phyloP scores from a whole-genome alignment of 2,329 filamentous ascomycete species.

The Albophoma yamanashiensis region DNA sequence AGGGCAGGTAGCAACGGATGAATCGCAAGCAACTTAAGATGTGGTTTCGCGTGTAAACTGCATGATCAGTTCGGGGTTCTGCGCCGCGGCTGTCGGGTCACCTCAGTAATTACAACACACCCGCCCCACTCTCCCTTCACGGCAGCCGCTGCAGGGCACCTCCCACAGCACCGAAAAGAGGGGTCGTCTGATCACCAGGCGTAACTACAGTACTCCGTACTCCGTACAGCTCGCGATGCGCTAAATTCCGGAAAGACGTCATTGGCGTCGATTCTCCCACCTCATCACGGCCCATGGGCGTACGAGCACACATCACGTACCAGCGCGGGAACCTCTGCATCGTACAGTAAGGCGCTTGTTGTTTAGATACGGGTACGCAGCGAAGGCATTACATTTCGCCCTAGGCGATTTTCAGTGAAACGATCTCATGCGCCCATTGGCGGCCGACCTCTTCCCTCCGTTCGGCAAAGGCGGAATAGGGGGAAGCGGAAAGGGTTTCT shows the following conservation, averaged over 20 bases:
- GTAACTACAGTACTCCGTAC: no score
- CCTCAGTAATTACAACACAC: neutral
- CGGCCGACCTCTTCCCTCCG: slow-evolving; percentile 16
- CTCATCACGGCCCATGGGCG: neutral
- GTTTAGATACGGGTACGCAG: no score
- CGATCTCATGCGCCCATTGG: slow-evolving; percentile 15
- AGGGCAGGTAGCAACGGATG: no score
- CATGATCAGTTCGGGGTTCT: neutral
- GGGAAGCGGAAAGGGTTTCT: slow-evolving; percentile 26
- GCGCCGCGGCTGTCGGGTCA: neutral
- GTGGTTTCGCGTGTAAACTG: neutral
- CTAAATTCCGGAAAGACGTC: neutral
- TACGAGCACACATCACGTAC: neutral
- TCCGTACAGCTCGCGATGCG: neutral
- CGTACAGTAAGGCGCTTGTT: neutral
- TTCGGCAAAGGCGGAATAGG: slow-evolving; percentile 21
- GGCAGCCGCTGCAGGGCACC: neutral
- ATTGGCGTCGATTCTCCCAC: neutral
- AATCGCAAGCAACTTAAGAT: neutral
- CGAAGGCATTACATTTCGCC: neutral
- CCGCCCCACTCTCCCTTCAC: neutral
- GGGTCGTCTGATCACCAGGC: neutral
- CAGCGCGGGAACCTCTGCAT: neutral
- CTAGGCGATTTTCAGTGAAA: slow-evolving; percentile 3
- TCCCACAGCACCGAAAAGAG: neutral